Conservation (phyloP, 768 basidiomycete species). For the Lactarius trivialis region DNA sequence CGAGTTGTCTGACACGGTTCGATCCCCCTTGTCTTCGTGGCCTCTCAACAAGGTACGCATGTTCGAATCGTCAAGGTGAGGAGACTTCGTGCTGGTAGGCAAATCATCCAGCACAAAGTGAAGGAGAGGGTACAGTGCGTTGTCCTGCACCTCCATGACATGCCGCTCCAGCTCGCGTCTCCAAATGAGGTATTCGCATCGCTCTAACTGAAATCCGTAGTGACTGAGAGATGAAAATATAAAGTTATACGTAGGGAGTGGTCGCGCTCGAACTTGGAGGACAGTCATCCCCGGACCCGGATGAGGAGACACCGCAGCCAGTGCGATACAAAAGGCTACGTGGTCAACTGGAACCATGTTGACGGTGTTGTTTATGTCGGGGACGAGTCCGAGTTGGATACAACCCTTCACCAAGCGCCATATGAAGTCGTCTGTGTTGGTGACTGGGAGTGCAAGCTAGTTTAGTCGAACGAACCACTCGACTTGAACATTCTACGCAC, state of each 20-base stretch:
- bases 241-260: conserved; percentile 84
- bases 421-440: conserved; percentile 96
- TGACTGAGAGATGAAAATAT: conserved; percentile 63
- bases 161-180: conserved; percentile 88
- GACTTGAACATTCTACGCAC: conserved; percentile 38
- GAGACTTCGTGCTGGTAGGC: conserved; percentile 92
- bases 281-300: conserved; percentile 42
- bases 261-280: conserved; percentile 79
- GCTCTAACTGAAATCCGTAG: conserved; percentile 75
- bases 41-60: conserved; percentile 52
- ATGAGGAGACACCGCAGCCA: conserved; percentile 63
- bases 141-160: conserved; percentile 90
- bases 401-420: conserved; percentile 99
- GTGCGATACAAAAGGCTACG: conserved; percentile 75
- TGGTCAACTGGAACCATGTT: conserved; percentile 99
- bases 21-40: conserved; percentile 32
- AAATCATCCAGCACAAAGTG: conserved; percentile 98
- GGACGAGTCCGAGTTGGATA: conserved; percentile 90
- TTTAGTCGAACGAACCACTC: neutral
- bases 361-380: conserved; percentile 96
- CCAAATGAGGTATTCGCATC: conserved; percentile 90
- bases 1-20: conserved; percentile 67
- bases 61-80: conserved; percentile 83
- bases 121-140: conserved; percentile 92
- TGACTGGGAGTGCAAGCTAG: conserved; percentile 46